Base-by-base conservation (phyloP, 371 early-diverging fungal genomes). In the Mucor piriformis region DNA sequence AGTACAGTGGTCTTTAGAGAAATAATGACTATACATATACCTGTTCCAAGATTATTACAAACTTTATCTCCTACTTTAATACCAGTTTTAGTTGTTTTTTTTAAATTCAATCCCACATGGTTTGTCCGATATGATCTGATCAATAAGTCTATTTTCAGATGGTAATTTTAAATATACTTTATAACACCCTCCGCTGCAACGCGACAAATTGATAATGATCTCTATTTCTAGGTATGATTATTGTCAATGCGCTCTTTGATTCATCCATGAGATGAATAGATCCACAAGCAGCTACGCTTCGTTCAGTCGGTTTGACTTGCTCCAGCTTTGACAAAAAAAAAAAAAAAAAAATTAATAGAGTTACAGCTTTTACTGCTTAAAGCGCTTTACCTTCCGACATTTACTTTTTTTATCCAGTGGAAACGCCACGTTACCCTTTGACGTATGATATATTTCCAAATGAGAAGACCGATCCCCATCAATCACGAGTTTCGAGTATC, bases 221-320 rank as follows among this genome's bases (percentile, higher is more conserved):
- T n/a, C 61, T 47, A n/a, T 51, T 42, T 7, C 66, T 61, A 3
- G 83, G 84, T n/a, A 83, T 55, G 1, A 83, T 72, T 44, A 85
- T 78, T 20, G 63, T 48, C 32, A 84, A 67, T 10, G 83, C 83
- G 15, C 67, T 68, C 69, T 69, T 24, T 44, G 64, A 57, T 34
- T 74, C 74, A 34, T 67, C 70, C 49, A 87, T 69, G 18, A 76
- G 71, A 34, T 75, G 69, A 2, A 83, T 77, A 4, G 90, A 87
- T 7, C 90, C 90, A 66, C 88, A 88, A 4, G 81, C 81, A 12
- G 20, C 4, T 12, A 18, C 35, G n/a, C 13, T 43, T 2, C 62
- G 55, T 15, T 62, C 62, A 8, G 24, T 11, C 24, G 25, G 11
- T 25, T 52, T 52, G 2, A 50, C 20, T 16, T 33, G 29, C 3